Percentiles rank a stretch among this genome's conserved stretches.
These are phyloP conservation scores for Selaginella tamariscina DNA, from an alignment of 75 land plant species.

Conservation along the genomic window DNA sequence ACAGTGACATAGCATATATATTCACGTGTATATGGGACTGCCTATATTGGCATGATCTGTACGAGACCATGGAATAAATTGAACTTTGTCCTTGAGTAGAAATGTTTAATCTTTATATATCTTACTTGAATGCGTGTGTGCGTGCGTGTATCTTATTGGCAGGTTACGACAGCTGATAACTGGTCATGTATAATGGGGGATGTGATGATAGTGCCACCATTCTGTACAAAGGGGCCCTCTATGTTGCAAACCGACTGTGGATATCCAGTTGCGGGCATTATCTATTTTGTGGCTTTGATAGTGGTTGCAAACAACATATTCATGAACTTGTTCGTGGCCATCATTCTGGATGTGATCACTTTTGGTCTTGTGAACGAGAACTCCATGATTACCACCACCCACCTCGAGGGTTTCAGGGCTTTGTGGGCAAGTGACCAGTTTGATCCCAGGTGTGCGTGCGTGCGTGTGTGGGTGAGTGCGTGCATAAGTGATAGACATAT, in stretches of 20 bases:
- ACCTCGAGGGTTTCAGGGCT: constrained; percentile 17
- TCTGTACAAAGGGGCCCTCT: constrained; percentile 10
- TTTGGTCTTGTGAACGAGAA: constrained; percentile 34
- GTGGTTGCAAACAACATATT: constrained; percentile 21
- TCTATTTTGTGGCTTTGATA: constrained; percentile 22
- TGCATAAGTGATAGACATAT: no score
- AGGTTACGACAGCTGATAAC: constrained; percentile 32
- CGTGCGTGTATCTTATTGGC: background rate
- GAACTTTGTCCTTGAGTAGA: no score
- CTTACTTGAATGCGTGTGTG: no score
- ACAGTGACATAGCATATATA: no score
- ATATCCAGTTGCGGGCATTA: constrained; percentile 2
- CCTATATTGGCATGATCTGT: no score
- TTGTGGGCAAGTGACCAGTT: constrained; percentile 21
- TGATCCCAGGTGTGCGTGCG: constrained; percentile 30
- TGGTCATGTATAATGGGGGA: constrained; percentile 30
- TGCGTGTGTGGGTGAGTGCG: no score
- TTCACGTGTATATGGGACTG: no score
- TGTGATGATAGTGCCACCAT: constrained; percentile 13
- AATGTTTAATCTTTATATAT: no score
- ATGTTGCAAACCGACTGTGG: constrained; percentile 23
- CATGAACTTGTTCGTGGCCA: constrained; percentile 32
- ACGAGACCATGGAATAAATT: no score
- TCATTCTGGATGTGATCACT: constrained; percentile 30
- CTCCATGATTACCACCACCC: constrained; percentile 23